Evolutionary conservation across 2,329 filamentous ascomycete genomes (phyloP).

Genomic region (Exophiala mesophila): DNA sequence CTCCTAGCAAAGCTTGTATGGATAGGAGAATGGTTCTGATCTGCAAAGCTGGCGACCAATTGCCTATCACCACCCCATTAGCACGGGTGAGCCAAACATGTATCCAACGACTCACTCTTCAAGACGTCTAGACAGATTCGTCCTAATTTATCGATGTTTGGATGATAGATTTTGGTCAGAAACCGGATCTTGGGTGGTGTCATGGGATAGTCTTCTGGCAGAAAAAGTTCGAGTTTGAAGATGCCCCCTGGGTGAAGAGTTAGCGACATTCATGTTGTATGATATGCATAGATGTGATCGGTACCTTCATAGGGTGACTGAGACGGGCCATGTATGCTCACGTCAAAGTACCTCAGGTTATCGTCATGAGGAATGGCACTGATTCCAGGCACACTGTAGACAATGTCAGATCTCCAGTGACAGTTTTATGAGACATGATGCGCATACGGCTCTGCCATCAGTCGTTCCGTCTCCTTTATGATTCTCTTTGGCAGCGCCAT

Average conservation of each 20-base stretch:
- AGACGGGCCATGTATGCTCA: constrained; percentile 86
- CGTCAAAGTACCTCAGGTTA: constrained; percentile 96
- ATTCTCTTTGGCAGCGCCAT: constrained; percentile 89
- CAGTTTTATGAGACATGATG: no score
- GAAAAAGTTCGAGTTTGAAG: constrained; percentile 95
- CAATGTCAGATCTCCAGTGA: not conserved
- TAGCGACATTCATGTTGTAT: not conserved
- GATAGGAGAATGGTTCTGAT: constrained; percentile 98
- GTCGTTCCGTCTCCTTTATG: constrained; percentile 94
- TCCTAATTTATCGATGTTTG: constrained; percentile 95
- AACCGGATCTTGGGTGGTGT: constrained; percentile 97
- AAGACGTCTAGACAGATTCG: constrained; percentile 64
- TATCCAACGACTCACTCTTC: constrained; percentile 1
- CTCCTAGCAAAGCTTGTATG: constrained; percentile 92
- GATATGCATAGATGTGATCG: constrained; percentile 20
- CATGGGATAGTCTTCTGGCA: constrained; percentile 99
- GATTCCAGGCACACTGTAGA: constrained; percentile 80
- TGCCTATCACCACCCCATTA: constrained; percentile 56
- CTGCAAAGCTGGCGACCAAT: constrained; percentile 97
- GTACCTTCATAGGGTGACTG: constrained; percentile 92
- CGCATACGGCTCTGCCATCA: constrained; percentile 95
- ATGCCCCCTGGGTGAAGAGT: constrained; percentile 57
- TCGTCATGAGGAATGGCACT: constrained; percentile 94
- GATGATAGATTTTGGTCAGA: constrained; percentile 98
- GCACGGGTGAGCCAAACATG: not conserved